These are phyloP conservation scores for Tagetes erecta DNA, from an alignment of 129 eudicot genomes.

Conservation along the genomic window DNA sequence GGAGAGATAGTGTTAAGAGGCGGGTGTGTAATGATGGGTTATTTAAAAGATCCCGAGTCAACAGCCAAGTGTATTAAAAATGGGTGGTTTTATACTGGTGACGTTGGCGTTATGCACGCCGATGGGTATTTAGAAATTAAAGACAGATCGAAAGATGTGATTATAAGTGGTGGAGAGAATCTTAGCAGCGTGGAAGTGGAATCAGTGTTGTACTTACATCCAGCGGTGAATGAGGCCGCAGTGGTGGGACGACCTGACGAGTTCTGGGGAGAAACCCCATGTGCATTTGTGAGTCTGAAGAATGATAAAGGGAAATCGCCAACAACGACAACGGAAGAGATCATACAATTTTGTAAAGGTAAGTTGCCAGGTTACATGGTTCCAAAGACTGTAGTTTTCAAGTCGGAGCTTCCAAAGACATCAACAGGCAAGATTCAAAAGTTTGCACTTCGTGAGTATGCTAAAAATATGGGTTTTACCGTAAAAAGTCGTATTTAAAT, in stretches of 20 bases:
- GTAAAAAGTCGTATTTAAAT: slow-evolving; percentile 36
- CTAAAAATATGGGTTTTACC: slow-evolving; percentile 48
- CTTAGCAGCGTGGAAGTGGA: slow-evolving; percentile 89
- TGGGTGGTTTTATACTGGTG: slow-evolving; percentile 90
- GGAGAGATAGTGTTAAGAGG: slow-evolving; percentile 78
- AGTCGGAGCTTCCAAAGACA: slow-evolving; percentile 69
- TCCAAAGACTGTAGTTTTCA: slow-evolving; percentile 67
- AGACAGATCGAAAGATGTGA: slow-evolving; percentile 81
- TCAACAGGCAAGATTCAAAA: slow-evolving; percentile 86
- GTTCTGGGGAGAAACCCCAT: slow-evolving; percentile 90
- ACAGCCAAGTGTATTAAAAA: slow-evolving; percentile 55
- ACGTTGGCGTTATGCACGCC: slow-evolving; percentile 77
- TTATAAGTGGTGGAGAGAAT: slow-evolving; percentile 85
- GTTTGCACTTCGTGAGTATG: slow-evolving; percentile 58
- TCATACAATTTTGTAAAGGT: slow-evolving; percentile 52
- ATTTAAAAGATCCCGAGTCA: slow-evolving; percentile 67
- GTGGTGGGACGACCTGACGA: slow-evolving; percentile 82
- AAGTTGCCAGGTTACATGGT: slow-evolving; percentile 79
- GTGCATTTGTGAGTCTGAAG: slow-evolving; percentile 77
- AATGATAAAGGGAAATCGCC: slow-evolving; percentile 1
- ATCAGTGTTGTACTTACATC: slow-evolving; percentile 64
- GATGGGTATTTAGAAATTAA: slow-evolving; percentile 86
- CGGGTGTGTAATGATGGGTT: slow-evolving; percentile 66
- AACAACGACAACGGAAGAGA: slow-evolving; percentile 42
- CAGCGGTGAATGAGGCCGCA: slow-evolving; percentile 70